Conservation (phyloP, 352 stramenopile species). For the Globisporangium okanoganense region DNA sequence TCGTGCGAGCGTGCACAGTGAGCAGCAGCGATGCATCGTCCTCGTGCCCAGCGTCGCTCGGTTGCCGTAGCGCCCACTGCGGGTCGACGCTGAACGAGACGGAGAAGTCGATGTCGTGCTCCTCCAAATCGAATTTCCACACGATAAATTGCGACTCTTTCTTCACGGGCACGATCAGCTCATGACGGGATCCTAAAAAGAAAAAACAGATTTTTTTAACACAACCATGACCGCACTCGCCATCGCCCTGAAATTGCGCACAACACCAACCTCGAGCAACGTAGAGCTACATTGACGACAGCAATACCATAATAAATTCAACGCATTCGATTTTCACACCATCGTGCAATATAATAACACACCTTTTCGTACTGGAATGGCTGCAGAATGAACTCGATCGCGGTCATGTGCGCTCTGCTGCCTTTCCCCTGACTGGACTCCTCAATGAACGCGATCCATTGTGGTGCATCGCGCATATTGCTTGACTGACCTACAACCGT, state of each 20-base stretch:
- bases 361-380: constrained; percentile 73
- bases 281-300: constrained; percentile 11
- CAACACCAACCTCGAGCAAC: constrained; percentile 11
- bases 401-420: constrained; percentile 64
- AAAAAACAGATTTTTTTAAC: too few species aligned
- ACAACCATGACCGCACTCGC: neutral
- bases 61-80: constrained; percentile 21
- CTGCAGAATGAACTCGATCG: constrained; percentile 82
- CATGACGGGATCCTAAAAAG: constrained; percentile 42
- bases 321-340: too few species aligned
- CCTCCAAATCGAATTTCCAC: constrained; percentile 82
- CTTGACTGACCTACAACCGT: constrained; percentile 10
- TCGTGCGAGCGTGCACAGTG: constrained; percentile 59
- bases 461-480: constrained; percentile 25
- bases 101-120: constrained; percentile 78
- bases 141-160: constrained; percentile 59
- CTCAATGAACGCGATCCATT: constrained; percentile 59
- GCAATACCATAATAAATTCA: neutral
- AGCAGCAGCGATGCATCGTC: constrained; percentile 30
- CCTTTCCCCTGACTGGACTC: constrained; percentile 42
- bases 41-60: constrained; percentile 10
- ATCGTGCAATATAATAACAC: neutral
- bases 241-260: neutral
- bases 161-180: constrained; percentile 44
- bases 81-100: constrained; percentile 40